phyloP scores from a whole-genome alignment of 2,329 filamentous ascomycete genomes.

The Zelopaecilomyces penicillatus region DNA sequence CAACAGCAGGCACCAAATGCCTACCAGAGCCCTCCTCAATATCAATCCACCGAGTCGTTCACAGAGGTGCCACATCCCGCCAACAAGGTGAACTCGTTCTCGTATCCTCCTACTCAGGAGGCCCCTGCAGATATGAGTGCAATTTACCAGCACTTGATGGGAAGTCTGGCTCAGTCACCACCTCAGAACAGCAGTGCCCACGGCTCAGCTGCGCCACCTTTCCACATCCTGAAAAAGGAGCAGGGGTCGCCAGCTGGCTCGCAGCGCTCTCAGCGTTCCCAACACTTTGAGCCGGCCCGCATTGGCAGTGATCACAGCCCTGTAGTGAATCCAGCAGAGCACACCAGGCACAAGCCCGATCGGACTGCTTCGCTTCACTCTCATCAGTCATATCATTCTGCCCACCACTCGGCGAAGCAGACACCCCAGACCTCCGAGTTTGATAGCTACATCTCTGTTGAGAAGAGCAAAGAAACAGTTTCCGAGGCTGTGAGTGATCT shows the following conservation, averaged over 20 bases:
- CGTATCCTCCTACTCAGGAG: constrained; percentile 20
- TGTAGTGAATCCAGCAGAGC: constrained; percentile 34
- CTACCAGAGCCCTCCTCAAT: constrained; percentile 17
- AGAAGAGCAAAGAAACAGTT: constrained; percentile 63
- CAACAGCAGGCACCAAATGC: constrained; percentile 15
- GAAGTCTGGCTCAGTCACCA: constrained; percentile 30
- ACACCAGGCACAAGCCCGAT: constrained; percentile 29
- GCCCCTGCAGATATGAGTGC: constrained; percentile 29
- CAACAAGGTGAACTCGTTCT: constrained; percentile 16
- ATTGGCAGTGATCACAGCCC: constrained; percentile 35
- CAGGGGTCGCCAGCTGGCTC: constrained; percentile 30
- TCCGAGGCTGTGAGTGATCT: constrained; percentile 61
- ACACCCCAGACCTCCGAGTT: constrained; percentile 24
- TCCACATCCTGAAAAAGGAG: constrained; percentile 46
- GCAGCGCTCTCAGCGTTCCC: constrained; percentile 30
- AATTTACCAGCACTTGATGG: constrained; percentile 30
- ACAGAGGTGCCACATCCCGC: constrained; percentile 16
- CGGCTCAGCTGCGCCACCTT: constrained; percentile 26
- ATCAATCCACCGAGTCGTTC: constrained; percentile 19
- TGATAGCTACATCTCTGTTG: constrained; percentile 23
- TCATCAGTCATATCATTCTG: constrained; percentile 18
- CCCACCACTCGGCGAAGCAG: constrained; percentile 13
- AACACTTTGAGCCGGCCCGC: constrained; percentile 29
- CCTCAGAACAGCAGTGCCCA: constrained; percentile 33
- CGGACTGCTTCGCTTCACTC: constrained; percentile 25